phyloP scores from a whole-genome alignment of 140 eudicot species.

The Senecio squalidus region DNA sequence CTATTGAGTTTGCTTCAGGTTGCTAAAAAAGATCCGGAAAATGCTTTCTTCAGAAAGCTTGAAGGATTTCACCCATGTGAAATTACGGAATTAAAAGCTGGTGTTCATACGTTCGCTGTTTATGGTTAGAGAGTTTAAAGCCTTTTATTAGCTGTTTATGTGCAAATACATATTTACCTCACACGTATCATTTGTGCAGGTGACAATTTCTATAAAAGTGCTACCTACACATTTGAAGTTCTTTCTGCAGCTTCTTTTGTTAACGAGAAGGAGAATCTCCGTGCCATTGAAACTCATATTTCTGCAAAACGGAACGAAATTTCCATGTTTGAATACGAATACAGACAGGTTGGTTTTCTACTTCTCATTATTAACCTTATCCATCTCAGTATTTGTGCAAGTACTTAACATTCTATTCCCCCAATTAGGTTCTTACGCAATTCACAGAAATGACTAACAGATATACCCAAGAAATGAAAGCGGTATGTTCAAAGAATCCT shows the following conservation, averaged over 20 bases:
- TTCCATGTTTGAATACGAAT: slow-evolving; percentile 80
- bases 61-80: slow-evolving; percentile 96
- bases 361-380: background rate
- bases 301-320: slow-evolving; percentile 76
- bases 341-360: slow-evolving; percentile 56
- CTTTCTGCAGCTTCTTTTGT: slow-evolving; percentile 60
- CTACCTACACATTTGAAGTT: slow-evolving; percentile 76
- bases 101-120: slow-evolving; percentile 75
- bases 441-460: slow-evolving; percentile 88
- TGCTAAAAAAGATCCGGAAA: slow-evolving; percentile 46
- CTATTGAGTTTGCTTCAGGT: slow-evolving; percentile 32
- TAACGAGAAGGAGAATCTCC: slow-evolving; percentile 71
- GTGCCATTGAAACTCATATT: slow-evolving; percentile 69
- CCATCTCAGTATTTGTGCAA: background rate
- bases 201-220: slow-evolving; percentile 86
- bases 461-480: slow-evolving; percentile 83
- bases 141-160: background rate
- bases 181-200: slow-evolving; percentile 34
- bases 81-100: slow-evolving; percentile 71
- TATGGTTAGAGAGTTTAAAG: too few species aligned
- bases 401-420: background rate
- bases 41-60: slow-evolving; percentile 32
- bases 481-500: slow-evolving; percentile 34
- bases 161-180: background rate
- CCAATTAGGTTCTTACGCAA: slow-evolving; percentile 84